A percentile compares a stretch with the other conserved stretches of the same genome.
phyloP scores from a whole-genome alignment of 192 early-diverging fungal species.

The Entophlyctis luteolus region DNA sequence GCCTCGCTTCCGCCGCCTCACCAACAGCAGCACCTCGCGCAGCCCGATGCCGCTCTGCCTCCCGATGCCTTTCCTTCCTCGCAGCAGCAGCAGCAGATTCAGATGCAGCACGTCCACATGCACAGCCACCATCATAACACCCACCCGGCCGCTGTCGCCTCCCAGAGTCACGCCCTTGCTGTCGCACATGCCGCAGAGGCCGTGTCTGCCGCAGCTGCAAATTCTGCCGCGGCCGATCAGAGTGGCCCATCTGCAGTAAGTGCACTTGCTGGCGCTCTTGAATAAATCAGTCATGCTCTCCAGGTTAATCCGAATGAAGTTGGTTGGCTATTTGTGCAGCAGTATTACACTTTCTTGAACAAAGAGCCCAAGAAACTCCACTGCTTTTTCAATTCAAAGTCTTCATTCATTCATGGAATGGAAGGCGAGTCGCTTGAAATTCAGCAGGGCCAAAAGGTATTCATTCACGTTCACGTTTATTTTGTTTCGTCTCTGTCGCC shows the following conservation, averaged over 20 bases:
- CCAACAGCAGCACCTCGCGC: too few species aligned
- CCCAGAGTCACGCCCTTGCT: neutral
- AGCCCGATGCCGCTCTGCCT: too few species aligned
- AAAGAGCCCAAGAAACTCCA: constrained; percentile 74
- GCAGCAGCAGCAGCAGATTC: too few species aligned
- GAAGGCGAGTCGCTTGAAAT: constrained; percentile 70
- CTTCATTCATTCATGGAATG: constrained; percentile 73
- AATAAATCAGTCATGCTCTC: neutral
- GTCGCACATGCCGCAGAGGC: constrained; percentile 1
- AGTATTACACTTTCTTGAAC: constrained; percentile 92
- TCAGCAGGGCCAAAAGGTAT: constrained; percentile 70
- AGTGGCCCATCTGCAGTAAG: neutral
- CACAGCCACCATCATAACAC: neutral
- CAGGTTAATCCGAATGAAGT: constrained; percentile 61
- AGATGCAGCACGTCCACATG: too few species aligned
- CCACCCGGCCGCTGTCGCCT: neutral
- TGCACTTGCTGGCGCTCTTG: neutral
- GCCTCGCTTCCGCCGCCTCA: too few species aligned
- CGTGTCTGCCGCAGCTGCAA: neutral
- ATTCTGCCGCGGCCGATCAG: neutral
- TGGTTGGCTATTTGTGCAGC: constrained; percentile 89
- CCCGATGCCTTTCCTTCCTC: too few species aligned
- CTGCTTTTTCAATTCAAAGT: constrained; percentile 84
- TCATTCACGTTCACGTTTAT: constrained; percentile 5
- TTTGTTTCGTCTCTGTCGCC: neutral